Conservation (phyloP, 805 yeast species). For the Pichia paraexigua region DNA sequence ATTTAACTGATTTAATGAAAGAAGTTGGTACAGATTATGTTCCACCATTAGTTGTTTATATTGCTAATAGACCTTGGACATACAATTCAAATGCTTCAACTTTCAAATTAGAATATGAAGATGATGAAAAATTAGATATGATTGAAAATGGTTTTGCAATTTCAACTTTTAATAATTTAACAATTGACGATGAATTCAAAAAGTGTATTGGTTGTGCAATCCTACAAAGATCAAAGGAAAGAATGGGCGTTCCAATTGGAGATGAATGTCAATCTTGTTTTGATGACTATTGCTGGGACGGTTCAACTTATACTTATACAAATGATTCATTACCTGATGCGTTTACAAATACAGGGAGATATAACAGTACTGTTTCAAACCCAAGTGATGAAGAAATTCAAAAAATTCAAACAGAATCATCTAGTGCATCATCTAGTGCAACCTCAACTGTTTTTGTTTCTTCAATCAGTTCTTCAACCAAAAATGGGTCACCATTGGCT, state of each 20-base stretch:
- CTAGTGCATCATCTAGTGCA: neutral
- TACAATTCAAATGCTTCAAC: slow-evolving; percentile 68
- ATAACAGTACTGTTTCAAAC: slow-evolving; percentile 3
- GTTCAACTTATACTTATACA: slow-evolving; percentile 16
- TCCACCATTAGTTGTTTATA: slow-evolving; percentile 73
- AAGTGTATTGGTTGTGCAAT: slow-evolving; percentile 80
- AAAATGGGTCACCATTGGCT: slow-evolving; percentile 3
- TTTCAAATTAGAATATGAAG: slow-evolving; percentile 52
- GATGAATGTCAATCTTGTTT: slow-evolving; percentile 70
- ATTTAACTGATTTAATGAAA: slow-evolving; percentile 46
- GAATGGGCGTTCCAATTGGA: slow-evolving; percentile 50
- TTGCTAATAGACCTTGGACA: slow-evolving; percentile 65
- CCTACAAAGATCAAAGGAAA: slow-evolving; percentile 68
- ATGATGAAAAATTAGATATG: slow-evolving; percentile 49
- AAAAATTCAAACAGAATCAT: neutral
- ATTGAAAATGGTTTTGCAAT: slow-evolving; percentile 70
- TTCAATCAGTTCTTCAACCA: slow-evolving; percentile 2
- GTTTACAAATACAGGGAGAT: slow-evolving; percentile 34
- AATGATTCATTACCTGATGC: slow-evolving; percentile 21
- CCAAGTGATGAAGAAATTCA: neutral
- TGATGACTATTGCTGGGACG: slow-evolving; percentile 55
- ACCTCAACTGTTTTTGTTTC: neutral
- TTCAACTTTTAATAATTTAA: slow-evolving; percentile 55
- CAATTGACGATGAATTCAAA: slow-evolving; percentile 61
- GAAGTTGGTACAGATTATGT: slow-evolving; percentile 29